These are phyloP conservation scores for Endoconidiophora polonica DNA, from an alignment of 2,329 filamentous ascomycete genomes.

Conservation along the genomic window DNA sequence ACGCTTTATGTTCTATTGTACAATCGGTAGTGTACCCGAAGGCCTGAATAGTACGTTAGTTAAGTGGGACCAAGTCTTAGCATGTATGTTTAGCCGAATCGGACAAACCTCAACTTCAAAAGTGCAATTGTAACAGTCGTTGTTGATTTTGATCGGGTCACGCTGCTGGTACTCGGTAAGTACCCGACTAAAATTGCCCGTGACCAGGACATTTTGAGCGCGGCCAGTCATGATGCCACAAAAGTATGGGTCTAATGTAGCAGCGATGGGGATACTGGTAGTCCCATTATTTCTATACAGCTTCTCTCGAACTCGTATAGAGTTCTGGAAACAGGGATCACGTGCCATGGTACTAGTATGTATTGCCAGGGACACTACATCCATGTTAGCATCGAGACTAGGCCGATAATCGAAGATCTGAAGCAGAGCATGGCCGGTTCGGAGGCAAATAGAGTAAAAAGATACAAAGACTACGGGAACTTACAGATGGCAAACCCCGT, in stretches of 20 bases:
- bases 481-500: slow-evolving; percentile 11
- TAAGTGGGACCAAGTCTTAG: too few relatives aligned
- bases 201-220: slow-evolving; percentile 12
- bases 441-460: background rate
- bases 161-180: slow-evolving; percentile 12
- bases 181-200: slow-evolving; percentile 11
- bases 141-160: slow-evolving; percentile 9
- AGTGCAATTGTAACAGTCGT: slow-evolving; percentile 12
- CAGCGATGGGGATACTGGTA: slow-evolving; percentile 4
- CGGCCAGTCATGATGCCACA: slow-evolving; percentile 8
- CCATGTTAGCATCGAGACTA: background rate
- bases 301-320: slow-evolving; percentile 10
- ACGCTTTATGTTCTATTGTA: background rate
- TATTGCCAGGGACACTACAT: slow-evolving; percentile 9
- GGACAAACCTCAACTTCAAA: slow-evolving; percentile 6
- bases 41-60: background rate
- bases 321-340: slow-evolving; percentile 12
- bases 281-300: slow-evolving; percentile 8
- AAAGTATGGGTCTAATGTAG: slow-evolving; percentile 8
- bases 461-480: background rate
- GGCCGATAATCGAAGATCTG: background rate
- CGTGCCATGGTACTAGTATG: slow-evolving; percentile 10
- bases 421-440: too few relatives aligned
- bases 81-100: background rate
- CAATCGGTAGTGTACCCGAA: slow-evolving; percentile 10